Evolutionary conservation across 257 asterid genomes (phyloP).

Genomic region (Nicotiana tomentosiformis): DNA sequence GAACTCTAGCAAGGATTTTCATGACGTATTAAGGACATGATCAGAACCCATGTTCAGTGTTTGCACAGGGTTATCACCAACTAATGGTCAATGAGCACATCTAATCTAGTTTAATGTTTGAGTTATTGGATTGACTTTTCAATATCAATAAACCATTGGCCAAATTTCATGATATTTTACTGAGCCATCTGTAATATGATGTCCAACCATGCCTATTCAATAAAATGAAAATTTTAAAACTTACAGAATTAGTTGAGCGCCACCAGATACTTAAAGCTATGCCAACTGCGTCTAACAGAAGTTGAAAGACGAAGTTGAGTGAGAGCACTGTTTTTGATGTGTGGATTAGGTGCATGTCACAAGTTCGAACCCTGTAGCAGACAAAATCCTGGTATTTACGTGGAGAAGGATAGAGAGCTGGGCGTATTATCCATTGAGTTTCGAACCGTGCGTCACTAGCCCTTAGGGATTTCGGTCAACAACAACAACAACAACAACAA

Average conservation of each 20-base stretch:
- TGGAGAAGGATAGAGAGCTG: too few relatives aligned
- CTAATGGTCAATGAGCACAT: background rate
- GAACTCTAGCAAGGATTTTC: background rate
- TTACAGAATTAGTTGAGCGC: background rate
- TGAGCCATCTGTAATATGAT: background rate
- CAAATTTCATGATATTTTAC: background rate
- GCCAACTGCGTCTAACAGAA: background rate
- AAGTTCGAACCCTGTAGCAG: too few relatives aligned
- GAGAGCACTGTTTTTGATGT: too few relatives aligned
- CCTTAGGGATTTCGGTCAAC: too few relatives aligned
- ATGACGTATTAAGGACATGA: background rate
- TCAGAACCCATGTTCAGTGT: background rate
- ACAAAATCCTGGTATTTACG: too few relatives aligned
- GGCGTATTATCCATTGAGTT: too few relatives aligned
- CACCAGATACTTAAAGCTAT: background rate
- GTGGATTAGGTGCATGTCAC: too few relatives aligned
- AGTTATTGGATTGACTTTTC: background rate
- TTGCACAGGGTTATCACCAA: background rate
- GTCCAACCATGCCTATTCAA: background rate
- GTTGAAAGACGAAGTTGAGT: background rate
- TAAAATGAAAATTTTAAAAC: background rate
- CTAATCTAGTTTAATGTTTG: background rate
- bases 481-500: too few relatives aligned
- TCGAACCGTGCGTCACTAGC: too few relatives aligned
- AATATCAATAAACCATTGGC: background rate